phyloP scores from a whole-genome alignment of 768 basidiomycete genomes.

The Trametes punicea region DNA sequence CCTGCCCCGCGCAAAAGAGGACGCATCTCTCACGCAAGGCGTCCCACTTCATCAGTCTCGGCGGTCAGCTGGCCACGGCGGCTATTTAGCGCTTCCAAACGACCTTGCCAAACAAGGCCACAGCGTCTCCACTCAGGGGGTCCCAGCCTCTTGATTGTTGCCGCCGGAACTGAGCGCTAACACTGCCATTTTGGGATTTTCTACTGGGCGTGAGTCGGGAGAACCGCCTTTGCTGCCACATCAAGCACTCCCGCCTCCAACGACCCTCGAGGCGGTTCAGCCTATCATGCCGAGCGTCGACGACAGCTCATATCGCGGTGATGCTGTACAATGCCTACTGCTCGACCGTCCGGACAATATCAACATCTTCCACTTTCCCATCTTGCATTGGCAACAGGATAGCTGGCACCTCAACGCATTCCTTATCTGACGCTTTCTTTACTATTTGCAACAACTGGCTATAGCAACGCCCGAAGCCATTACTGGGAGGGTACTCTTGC shows the following conservation, averaged over 20 bases:
- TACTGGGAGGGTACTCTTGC: neutral
- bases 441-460: too few relatives aligned
- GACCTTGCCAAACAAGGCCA: neutral
- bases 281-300: neutral
- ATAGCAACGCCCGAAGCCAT: too few relatives aligned
- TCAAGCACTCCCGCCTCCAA: neutral
- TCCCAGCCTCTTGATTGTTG: slow-evolving; percentile 2
- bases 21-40: neutral
- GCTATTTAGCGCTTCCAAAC: neutral
- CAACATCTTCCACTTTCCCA: too few relatives aligned
- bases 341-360: neutral
- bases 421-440: neutral
- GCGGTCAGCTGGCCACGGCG: neutral
- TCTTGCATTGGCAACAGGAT: too few relatives aligned
- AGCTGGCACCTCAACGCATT: too few relatives aligned
- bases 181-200: neutral
- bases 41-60: neutral
- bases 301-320: neutral
- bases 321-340: neutral
- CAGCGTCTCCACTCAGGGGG: neutral
- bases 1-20: too few relatives aligned
- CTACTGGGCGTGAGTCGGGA: slow-evolving; percentile 2
- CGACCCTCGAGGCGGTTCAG: neutral
- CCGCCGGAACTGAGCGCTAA: neutral
- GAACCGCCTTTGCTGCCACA: neutral